Conservation (phyloP, 306 rosid species). For the Medicago truncatula region DNA sequence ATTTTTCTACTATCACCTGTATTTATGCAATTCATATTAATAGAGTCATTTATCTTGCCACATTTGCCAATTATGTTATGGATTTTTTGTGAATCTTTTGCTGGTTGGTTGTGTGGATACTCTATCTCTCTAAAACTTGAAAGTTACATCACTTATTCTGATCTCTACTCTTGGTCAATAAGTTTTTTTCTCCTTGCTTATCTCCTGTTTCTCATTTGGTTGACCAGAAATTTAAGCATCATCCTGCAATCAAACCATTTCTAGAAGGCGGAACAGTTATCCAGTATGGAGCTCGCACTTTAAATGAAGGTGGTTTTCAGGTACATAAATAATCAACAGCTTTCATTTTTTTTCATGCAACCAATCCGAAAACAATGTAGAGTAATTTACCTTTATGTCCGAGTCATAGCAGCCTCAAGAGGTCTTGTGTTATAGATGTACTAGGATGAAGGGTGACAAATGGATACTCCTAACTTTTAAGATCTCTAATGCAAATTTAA, state of each 20-base stretch:
- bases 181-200: constrained; percentile 25
- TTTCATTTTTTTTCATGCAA: constrained; percentile 26
- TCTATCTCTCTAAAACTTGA: constrained; percentile 24
- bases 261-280: constrained; percentile 88
- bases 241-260: constrained; percentile 78
- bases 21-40: constrained; percentile 5
- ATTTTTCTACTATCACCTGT: constrained; percentile 8
- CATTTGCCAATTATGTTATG: constrained; percentile 22
- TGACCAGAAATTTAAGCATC: constrained; percentile 84
- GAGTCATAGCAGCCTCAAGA: constrained; percentile 20
- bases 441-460: constrained; percentile 6
- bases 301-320: constrained; percentile 99
- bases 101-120: constrained; percentile 25
- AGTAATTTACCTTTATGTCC: constrained; percentile 28
- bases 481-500: constrained; percentile 24
- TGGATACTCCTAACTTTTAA: constrained; percentile 26
- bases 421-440: constrained; percentile 16
- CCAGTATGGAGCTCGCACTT: constrained; percentile 95
- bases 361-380: constrained; percentile 27
- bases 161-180: constrained; percentile 31
- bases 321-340: constrained; percentile 45
- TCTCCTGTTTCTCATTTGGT: constrained; percentile 21
- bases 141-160: constrained; percentile 19
- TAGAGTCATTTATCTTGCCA: constrained; percentile 19
- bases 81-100: constrained; percentile 30